Base-by-base conservation (phyloP, 306 rosid genomes). In the Prinsepia uniflora region DNA sequence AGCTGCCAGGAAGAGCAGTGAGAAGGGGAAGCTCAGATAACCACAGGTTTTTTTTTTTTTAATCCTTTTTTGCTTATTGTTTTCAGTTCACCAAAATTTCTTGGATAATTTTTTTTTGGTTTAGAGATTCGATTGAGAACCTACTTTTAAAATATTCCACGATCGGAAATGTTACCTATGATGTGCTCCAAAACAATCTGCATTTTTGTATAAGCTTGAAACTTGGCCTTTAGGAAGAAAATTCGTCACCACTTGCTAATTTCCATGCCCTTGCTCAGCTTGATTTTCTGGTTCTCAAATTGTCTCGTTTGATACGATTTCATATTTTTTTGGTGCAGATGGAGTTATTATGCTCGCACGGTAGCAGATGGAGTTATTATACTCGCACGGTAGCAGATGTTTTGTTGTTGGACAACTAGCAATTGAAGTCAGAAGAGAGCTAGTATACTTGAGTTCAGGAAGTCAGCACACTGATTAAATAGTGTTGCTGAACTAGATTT, bases 1-100 rank as follows among this genome's bases (percentile, higher is more conserved):
- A 56, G 99, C 97, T 0, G 97, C 97, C 0, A 81, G 67, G 78
- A 89, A 24, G 79, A 84, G 86, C 75, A 83, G 91, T 72, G 92
- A 84, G 52, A 83, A 12, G 73, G 90, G 85, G 81, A 94, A 90
- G 84, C 89, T 94, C 71, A 79, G 99, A 80, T 90, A 69, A 80
- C 73, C 72, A 14, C 30, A 77, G 85, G 87, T 78, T 68, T 48
- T 39, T 14, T 8, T 7, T 14, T 66, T 20, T 24, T n/a, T n/a
- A n/a, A 24, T 53, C 11, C 42, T 49, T 68, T 40, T 10, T 41
- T 41, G 19, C 22, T 20, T 36, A 8, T 2, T 14, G 19, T n/a
- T 7, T 70, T 54, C 30, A 8, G 8, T 53, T 44, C 5, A 39
- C 24, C 45, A 47, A 30, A 6, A 61, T 17, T 19, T 46, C 7